Conservation (phyloP, 73 alveolate species). For the Paramecium bursaria region DNA sequence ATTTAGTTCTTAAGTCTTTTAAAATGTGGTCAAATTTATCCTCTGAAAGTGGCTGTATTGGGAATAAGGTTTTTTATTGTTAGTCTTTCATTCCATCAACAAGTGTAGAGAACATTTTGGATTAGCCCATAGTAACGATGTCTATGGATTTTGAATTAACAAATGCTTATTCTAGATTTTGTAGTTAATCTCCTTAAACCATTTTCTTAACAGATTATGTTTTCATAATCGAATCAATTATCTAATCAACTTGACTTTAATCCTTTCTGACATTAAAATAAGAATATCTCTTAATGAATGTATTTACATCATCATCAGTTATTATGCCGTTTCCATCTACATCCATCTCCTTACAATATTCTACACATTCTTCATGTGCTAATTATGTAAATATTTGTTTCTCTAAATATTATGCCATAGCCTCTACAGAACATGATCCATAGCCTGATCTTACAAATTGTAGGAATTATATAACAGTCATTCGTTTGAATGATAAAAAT, state of each 20-base stretch:
- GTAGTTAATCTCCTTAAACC: neutral
- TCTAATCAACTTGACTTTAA: constrained; percentile 34
- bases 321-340: constrained; percentile 68
- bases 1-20: constrained; percentile 64
- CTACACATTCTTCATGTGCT: constrained; percentile 45
- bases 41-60: constrained; percentile 65
- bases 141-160: constrained; percentile 46
- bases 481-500: constrained; percentile 20
- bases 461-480: constrained; percentile 46
- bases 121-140: constrained; percentile 26
- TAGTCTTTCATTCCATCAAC: constrained; percentile 59
- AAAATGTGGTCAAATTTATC: constrained; percentile 56
- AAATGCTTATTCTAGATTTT: constrained; percentile 1
- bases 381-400: constrained; percentile 13
- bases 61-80: constrained; percentile 62
- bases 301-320: constrained; percentile 60
- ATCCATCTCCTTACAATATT: constrained; percentile 65
- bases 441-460: constrained; percentile 55
- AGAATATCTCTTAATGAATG: constrained; percentile 60
- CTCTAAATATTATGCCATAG: constrained; percentile 38
- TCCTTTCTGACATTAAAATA: constrained; percentile 53
- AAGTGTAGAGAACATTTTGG: constrained; percentile 20
- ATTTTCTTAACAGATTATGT: neutral
- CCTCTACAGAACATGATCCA: constrained; percentile 39
- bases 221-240: neutral